Evolutionary conservation across 2,329 filamentous ascomycete species (phyloP).

Genomic region (Pseudodiploospora longispora): DNA sequence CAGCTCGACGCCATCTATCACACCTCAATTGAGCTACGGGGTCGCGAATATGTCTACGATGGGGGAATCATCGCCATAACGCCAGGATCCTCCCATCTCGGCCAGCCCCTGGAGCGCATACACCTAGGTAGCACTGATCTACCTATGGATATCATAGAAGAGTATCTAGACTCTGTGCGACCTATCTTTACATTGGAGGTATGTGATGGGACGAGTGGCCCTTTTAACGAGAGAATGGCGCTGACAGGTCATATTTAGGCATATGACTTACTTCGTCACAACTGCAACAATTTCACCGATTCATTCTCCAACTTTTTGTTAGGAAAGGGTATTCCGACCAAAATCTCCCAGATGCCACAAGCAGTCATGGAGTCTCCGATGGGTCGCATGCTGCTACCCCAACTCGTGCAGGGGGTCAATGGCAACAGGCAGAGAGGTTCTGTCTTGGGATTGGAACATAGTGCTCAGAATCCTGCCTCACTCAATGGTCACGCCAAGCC

Average conservation of each 20-base stretch:
- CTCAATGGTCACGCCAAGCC: background rate
- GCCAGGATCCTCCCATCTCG: constrained; percentile 81
- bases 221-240: background rate
- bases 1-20: constrained; percentile 90
- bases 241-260: constrained; percentile 40
- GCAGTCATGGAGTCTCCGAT: constrained; percentile 80
- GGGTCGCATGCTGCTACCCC: constrained; percentile 78
- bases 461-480: constrained; percentile 15
- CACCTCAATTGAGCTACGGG: constrained; percentile 76
- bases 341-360: constrained; percentile 79
- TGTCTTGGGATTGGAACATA: constrained; percentile 43
- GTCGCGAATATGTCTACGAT: constrained; percentile 87
- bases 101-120: constrained; percentile 69
- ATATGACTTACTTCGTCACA: constrained; percentile 84
- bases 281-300: constrained; percentile 97
- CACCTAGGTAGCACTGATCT: constrained; percentile 69
- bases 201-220: constrained; percentile 8
- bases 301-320: constrained; percentile 85
- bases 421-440: constrained; percentile 42
- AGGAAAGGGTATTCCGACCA: constrained; percentile 77
- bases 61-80: constrained; percentile 74
- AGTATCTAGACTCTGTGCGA: constrained; percentile 79
- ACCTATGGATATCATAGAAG: constrained; percentile 71
- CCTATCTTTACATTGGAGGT: constrained; percentile 76
- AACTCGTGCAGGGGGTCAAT: constrained; percentile 46